A percentile compares a stretch with the other conserved stretches of the same genome.
Evolutionary conservation across 2,329 filamentous ascomycete genomes (phyloP).

Genomic region (Plenodomus lindquistii): DNA sequence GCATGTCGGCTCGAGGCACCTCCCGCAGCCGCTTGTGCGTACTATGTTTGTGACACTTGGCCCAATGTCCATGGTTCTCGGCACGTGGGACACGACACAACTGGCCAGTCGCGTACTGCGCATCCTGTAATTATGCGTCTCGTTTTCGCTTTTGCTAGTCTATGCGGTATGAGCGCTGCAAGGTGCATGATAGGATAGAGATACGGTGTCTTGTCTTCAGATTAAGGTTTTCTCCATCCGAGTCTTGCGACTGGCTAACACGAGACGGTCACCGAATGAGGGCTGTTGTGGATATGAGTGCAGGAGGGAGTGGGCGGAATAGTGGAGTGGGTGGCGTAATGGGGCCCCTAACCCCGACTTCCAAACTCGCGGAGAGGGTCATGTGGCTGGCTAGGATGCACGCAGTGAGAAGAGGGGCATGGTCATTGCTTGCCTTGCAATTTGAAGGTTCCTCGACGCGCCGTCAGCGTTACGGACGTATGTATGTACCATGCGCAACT

Average conservation of each 20-base stretch:
- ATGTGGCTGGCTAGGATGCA: neutral
- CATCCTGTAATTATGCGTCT: no score
- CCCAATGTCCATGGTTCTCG: constrained; percentile 1
- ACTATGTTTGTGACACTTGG: neutral
- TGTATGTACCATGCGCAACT: neutral
- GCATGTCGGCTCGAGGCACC: constrained; percentile 19
- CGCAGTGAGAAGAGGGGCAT: no score
- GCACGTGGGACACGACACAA: neutral
- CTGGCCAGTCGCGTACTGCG: neutral
- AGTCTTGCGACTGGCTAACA: no score
- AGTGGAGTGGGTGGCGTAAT: neutral
- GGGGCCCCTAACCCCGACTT: neutral
- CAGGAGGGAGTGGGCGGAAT: neutral
- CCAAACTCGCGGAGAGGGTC: neutral
- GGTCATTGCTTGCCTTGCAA: neutral
- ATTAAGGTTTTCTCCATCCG: no score
- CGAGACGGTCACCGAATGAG: no score
- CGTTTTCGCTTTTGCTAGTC: no score
- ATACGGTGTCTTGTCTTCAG: no score
- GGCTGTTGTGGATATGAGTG: no score
- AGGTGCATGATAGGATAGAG: neutral
- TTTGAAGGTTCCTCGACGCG: neutral
- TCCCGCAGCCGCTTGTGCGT: constrained; percentile 10
- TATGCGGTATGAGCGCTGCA: no score
- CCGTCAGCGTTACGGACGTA: neutral